Base-by-base conservation (phyloP, 1,284 basidiomycete species). In the Rhodotorula sp. region DNA sequence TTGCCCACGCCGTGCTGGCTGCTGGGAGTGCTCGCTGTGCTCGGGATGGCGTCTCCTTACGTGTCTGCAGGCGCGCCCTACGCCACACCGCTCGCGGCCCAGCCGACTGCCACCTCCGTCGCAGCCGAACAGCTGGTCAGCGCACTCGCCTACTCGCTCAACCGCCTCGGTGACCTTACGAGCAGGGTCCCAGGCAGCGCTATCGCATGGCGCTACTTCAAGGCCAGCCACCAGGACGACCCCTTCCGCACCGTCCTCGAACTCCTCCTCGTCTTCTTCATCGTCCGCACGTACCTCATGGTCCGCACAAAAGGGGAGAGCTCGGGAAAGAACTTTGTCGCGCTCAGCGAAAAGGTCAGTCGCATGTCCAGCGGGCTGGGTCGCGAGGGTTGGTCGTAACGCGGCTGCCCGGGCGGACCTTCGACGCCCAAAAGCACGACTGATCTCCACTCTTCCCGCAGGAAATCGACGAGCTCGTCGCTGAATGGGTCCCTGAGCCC, bases 381-480 rank as follows among this genome's bases (percentile, higher is more conserved):
- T 40, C 2, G 40, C 16, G 9, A 18, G 7, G 34, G 26, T 22
- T 5, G 22, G 58, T n/a, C 44, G 18, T n/a, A 30, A 30, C n/a
- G 37, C 18, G 30, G 34, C 44, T 30, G 37, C n/a, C 54, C 26
- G 34, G 30, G 20, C 46, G 31, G 20, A 11, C 30, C 31, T 44
- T 24, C 15, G 30, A 50, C 31, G 30, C 9, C 15, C 16, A 13
- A 4, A 44, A 44, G 34, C 40, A 10, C 40, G 40, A 13, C 11
- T 44, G 40, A 44, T 13, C 8, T 40, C 37, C n/a, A 13, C 46
- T 50, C 11, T n/a, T 22, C 26, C 4, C 9, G 44, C 76, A 96
- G 92, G 96, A 99, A 87, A 89, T 98, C 68, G 89, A 97, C 79
- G 95, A 99, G 77, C 86, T 99, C 50, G 92, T 99, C 2, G 88